Evolutionary conservation across 148 eudicot genomes (phyloP).

Genomic region (Suaeda aralocaspica): DNA sequence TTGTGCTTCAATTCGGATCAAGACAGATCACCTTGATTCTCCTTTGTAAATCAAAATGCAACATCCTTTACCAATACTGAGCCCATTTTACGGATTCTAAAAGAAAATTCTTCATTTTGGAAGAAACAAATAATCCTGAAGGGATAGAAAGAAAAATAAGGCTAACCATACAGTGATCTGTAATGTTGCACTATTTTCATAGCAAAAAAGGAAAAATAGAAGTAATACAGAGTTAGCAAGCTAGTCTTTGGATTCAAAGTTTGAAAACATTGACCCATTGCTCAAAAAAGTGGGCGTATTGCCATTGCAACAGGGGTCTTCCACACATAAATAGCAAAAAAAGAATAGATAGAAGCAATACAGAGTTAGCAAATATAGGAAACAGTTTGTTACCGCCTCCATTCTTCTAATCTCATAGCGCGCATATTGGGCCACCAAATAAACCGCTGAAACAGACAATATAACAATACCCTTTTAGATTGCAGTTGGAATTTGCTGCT

Average conservation of each 20-base stretch:
- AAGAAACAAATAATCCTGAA: background rate
- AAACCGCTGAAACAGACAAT: constrained; percentile 70
- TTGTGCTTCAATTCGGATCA: background rate
- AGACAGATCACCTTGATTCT: too few relatives aligned
- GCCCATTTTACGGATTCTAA: background rate
- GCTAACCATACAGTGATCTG: background rate
- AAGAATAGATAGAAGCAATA: constrained; percentile 4
- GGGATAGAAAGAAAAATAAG: background rate
- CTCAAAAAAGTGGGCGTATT: background rate
- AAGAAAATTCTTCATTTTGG: background rate
- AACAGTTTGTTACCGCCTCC: constrained; percentile 63
- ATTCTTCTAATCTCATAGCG: constrained; percentile 67
- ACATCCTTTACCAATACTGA: background rate
- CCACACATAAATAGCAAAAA: background rate
- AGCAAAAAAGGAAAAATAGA: too few relatives aligned
- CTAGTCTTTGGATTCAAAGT: background rate
- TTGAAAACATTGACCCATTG: background rate
- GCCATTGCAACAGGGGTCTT: background rate
- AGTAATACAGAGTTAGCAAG: too few relatives aligned
- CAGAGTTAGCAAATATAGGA: background rate
- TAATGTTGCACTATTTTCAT: background rate
- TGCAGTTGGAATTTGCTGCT: constrained; percentile 1
- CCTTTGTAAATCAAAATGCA: background rate
- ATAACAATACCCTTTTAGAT: constrained; percentile 30
- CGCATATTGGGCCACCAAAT: constrained; percentile 82